These are phyloP conservation scores for Rhynchospora pubera DNA, from an alignment of 176 grass and related monocot species.

Conservation along the genomic window DNA sequence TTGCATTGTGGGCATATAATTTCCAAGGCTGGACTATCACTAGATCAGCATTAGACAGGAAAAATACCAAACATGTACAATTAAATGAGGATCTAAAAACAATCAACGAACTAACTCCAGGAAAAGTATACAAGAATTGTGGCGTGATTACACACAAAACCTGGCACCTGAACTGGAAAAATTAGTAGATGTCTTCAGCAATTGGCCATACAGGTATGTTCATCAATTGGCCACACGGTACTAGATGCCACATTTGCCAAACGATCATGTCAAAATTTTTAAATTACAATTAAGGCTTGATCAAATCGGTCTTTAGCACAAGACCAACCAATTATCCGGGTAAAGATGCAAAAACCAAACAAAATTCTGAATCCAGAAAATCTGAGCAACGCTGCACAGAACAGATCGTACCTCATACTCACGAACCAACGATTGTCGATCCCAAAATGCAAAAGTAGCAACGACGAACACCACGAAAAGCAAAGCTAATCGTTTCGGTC, in stretches of 20 bases:
- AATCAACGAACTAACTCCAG: neutral
- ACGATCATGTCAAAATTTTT: neutral
- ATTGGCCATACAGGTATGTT: neutral
- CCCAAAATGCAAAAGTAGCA: slow-evolving; percentile 83
- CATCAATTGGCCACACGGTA: neutral
- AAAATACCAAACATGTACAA: neutral
- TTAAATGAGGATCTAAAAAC: neutral
- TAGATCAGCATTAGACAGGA: neutral
- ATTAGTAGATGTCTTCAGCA: neutral
- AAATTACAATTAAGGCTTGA: neutral
- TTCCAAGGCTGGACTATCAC: neutral
- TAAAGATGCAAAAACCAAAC: neutral
- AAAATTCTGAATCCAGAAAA: neutral
- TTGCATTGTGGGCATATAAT: neutral
- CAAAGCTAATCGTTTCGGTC: slow-evolving; percentile 82
- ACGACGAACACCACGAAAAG: slow-evolving; percentile 88
- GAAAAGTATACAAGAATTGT: neutral
- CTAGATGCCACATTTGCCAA: neutral
- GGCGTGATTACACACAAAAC: neutral
- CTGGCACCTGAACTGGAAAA: neutral
- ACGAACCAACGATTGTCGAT: slow-evolving; percentile 70
- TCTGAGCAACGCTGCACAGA: neutral
- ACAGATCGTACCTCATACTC: slow-evolving; percentile 67
- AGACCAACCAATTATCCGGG: neutral
- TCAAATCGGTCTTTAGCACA: neutral